phyloP scores from a whole-genome alignment of 164 flowering plant genomes.

The Pachysandra terminalis region DNA sequence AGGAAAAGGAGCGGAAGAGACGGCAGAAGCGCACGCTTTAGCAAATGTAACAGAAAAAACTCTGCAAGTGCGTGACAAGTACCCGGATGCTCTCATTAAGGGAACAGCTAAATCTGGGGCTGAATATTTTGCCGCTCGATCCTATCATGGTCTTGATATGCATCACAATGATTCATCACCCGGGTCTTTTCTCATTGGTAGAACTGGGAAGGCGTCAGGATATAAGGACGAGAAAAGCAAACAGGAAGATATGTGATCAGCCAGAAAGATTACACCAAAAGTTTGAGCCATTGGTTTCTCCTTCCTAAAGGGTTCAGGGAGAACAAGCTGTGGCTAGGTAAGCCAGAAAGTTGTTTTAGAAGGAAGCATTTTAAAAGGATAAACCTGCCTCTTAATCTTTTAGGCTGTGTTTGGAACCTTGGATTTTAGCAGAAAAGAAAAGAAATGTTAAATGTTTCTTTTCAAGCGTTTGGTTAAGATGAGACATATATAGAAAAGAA shows the following conservation, averaged over 20 bases:
- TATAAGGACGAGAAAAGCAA: conserved; percentile 57
- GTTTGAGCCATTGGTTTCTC: too few species aligned
- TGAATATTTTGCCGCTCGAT: conserved; percentile 60
- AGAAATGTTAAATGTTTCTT: too few species aligned
- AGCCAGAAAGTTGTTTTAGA: too few species aligned
- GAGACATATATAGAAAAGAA: too few species aligned
- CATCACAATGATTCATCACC: conserved; percentile 32
- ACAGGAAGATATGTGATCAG: conserved; percentile 5
- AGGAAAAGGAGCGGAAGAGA: conserved; percentile 29
- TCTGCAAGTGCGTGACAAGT: conserved; percentile 46
- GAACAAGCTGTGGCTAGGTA: too few species aligned
- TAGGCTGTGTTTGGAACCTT: too few species aligned
- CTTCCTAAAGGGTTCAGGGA: too few species aligned
- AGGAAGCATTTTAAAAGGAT: too few species aligned
- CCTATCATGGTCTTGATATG: conserved; percentile 84
- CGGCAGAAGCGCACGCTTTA: conserved; percentile 44
- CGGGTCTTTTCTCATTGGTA: conserved; percentile 47
- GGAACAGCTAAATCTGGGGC: conserved; percentile 69
- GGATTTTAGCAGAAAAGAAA: too few species aligned
- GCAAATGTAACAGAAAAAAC: conserved; percentile 59
- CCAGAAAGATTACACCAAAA: too few species aligned
- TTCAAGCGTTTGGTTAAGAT: too few species aligned
- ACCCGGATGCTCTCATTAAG: conserved; percentile 30
- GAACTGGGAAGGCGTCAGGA: conserved; percentile 85
- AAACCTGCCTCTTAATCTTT: too few species aligned